These are phyloP conservation scores for Mycena sanguinolenta DNA, from an alignment of 768 basidiomycete species.

Conservation along the genomic window DNA sequence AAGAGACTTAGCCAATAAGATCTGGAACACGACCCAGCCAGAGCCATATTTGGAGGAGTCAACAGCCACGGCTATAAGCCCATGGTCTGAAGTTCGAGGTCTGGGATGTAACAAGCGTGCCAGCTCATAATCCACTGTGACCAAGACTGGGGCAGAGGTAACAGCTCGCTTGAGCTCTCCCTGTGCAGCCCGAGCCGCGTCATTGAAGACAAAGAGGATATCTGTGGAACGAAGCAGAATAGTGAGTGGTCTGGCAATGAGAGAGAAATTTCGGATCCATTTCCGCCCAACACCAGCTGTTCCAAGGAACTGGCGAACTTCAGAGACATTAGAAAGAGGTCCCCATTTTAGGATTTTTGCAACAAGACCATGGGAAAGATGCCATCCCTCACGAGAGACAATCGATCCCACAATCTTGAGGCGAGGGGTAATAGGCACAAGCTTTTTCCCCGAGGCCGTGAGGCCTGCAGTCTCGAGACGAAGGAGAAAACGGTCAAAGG, in stretches of 20 bases:
- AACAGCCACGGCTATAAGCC: slow-evolving; percentile 48
- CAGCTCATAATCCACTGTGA: slow-evolving; percentile 48
- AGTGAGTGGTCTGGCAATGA: slow-evolving; percentile 39
- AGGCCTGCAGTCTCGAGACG: slow-evolving; percentile 38
- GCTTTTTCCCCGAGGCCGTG: slow-evolving; percentile 49
- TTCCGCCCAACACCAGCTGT: slow-evolving; percentile 37
- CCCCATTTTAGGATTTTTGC: slow-evolving; percentile 47
- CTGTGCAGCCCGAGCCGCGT: slow-evolving; percentile 40
- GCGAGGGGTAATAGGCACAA: slow-evolving; percentile 37
- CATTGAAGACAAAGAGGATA: slow-evolving; percentile 43
- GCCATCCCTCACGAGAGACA: slow-evolving; percentile 46
- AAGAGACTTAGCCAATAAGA: slow-evolving; percentile 17
- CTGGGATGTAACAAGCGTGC: slow-evolving; percentile 1
- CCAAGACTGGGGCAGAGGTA: slow-evolving; percentile 43
- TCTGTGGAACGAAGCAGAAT: slow-evolving; percentile 24
- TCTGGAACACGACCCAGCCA: slow-evolving; percentile 52
- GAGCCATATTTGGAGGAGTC: slow-evolving; percentile 49
- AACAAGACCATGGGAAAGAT: slow-evolving; percentile 40
- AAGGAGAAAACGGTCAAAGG: slow-evolving; percentile 2
- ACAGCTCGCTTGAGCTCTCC: slow-evolving; percentile 42
- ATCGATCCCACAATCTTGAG: slow-evolving; percentile 47
- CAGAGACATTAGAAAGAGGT: slow-evolving; percentile 17
- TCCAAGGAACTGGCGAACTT: slow-evolving; percentile 45
- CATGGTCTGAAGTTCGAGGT: slow-evolving; percentile 36
- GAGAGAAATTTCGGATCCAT: slow-evolving; percentile 41